Conservation (phyloP, 2,329 filamentous ascomycete species). For the Colletotrichum destructivum region DNA sequence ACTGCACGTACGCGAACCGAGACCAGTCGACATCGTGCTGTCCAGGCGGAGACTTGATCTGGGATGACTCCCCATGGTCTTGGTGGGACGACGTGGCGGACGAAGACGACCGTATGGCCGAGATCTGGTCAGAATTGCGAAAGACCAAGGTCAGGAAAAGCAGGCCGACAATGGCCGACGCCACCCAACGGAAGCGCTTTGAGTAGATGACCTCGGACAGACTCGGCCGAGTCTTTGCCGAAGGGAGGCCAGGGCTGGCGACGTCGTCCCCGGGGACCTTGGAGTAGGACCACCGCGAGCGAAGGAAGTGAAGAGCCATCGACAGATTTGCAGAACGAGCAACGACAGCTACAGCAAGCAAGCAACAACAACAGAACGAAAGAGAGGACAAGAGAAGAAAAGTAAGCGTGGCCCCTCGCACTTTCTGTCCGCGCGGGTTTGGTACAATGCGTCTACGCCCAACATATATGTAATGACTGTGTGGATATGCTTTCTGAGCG, state of each 20-base stretch:
- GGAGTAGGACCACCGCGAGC: background rate
- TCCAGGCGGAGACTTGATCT: background rate
- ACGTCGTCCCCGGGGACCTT: background rate
- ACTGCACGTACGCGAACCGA: constrained; percentile 64
- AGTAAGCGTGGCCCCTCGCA: background rate
- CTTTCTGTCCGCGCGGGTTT: background rate
- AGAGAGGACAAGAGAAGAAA: background rate
- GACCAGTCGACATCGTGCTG: constrained; percentile 56
- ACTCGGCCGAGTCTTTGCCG: background rate
- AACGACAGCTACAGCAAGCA: too few relatives aligned
- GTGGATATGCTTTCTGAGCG: background rate
- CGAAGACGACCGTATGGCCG: background rate
- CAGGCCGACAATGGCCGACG: background rate
- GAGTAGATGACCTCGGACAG: background rate
- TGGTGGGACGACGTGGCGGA: background rate
- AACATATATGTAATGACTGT: background rate
- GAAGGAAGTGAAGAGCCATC: background rate
- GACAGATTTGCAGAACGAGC: too few relatives aligned
- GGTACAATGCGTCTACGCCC: background rate
- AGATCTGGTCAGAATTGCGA: background rate
- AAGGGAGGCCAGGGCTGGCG: background rate
- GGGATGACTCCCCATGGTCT: background rate
- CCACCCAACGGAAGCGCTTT: background rate
- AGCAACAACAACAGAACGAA: background rate
- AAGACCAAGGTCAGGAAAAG: background rate